Evolutionary conservation across 805 yeast species (phyloP).

Genomic region (Brettanomyces anomalus): DNA sequence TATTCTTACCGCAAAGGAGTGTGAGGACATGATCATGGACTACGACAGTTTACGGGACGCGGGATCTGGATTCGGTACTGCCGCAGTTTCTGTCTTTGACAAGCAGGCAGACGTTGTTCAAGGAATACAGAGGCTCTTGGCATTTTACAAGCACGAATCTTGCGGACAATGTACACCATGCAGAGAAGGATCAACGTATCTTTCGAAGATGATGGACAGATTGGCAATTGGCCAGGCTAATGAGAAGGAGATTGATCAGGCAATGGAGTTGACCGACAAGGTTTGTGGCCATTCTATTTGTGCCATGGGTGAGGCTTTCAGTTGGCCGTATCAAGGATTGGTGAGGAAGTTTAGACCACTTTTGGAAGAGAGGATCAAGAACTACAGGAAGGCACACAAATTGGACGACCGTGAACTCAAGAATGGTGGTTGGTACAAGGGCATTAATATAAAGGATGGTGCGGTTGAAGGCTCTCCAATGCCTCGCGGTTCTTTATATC

Average conservation of each 20-base stretch:
- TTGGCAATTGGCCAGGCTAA: conserved; percentile 72
- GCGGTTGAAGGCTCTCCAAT: conserved; percentile 51
- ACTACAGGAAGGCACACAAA: conserved; percentile 43
- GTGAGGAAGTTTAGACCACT: conserved; percentile 79
- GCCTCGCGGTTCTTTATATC: conserved; percentile 32
- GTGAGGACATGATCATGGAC: conserved; percentile 75
- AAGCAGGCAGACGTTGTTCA: conserved; percentile 77
- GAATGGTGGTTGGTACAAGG: conserved; percentile 74
- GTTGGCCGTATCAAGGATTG: conserved; percentile 90
- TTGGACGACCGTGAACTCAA: conserved; percentile 26
- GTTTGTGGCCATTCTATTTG: conserved; percentile 89
- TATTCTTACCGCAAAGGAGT: conserved; percentile 55
- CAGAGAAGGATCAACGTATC: conserved; percentile 89
- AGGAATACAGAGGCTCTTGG: conserved; percentile 77
- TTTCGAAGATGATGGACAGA: conserved; percentile 77
- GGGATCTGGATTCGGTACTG: conserved; percentile 86
- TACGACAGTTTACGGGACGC: conserved; percentile 78
- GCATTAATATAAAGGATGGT: conserved; percentile 53
- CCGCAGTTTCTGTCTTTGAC: conserved; percentile 88
- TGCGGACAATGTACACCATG: conserved; percentile 96
- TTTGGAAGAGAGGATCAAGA: conserved; percentile 64
- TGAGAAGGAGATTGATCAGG: conserved; percentile 75
- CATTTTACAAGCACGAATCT: conserved; percentile 85
- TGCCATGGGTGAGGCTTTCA: conserved; percentile 89
- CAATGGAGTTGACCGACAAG: conserved; percentile 75